These are phyloP conservation scores for Magnusiomyces paraingens DNA, from an alignment of 1,139 yeast genomes.

Conservation along the genomic window DNA sequence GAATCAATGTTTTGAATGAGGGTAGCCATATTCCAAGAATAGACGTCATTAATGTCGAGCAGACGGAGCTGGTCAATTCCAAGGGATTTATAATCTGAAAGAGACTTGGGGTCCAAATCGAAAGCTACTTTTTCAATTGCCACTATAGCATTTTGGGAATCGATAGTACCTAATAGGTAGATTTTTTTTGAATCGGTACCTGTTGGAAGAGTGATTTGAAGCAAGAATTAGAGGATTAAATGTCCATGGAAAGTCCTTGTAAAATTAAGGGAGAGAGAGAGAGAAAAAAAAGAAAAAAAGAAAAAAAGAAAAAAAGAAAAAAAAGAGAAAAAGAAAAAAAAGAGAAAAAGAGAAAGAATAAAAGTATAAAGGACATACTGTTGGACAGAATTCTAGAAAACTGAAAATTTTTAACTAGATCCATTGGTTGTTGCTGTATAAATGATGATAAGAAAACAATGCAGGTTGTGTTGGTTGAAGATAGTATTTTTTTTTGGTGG, in stretches of 20 bases:
- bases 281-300: too few relatives aligned
- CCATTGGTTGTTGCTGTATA: conserved; percentile 1
- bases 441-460: too few relatives aligned
- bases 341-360: neutral
- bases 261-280: too few relatives aligned
- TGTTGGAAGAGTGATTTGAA: neutral
- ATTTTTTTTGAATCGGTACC: conserved; percentile 62
- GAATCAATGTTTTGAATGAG: conserved; percentile 43
- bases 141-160: conserved; percentile 56
- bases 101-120: conserved; percentile 22
- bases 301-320: too few relatives aligned
- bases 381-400: neutral
- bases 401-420: neutral
- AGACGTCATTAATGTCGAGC: conserved; percentile 71
- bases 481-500: too few relatives aligned
- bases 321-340: too few relatives aligned
- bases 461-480: too few relatives aligned
- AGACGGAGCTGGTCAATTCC: conserved; percentile 37
- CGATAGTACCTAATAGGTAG: conserved; percentile 60
- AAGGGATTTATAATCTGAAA: conserved; percentile 23
- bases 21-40: conserved; percentile 67
- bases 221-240: too few relatives aligned
- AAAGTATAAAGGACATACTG: neutral
- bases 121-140: conserved; percentile 70
- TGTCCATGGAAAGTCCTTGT: too few relatives aligned